These are phyloP conservation scores for Sclerotinia minor DNA, from an alignment of 2,329 filamentous ascomycete genomes.

Conservation along the genomic window DNA sequence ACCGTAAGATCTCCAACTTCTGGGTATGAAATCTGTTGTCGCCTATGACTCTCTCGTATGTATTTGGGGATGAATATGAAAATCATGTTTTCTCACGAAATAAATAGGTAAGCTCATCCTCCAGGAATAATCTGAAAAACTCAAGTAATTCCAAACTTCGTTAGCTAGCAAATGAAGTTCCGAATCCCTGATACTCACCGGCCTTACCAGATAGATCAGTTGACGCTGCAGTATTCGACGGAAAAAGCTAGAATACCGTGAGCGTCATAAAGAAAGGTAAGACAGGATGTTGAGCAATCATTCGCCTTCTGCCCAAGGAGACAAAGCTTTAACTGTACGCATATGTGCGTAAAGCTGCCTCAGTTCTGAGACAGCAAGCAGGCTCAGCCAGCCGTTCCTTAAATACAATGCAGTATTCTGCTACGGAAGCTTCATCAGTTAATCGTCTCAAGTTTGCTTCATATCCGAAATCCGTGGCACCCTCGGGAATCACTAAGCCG, in stretches of 20 bases:
- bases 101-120: constrained; percentile 8
- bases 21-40: no score
- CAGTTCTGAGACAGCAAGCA: neutral
- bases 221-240: constrained; percentile 15
- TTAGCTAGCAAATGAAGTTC: constrained; percentile 17
- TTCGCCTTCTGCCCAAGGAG: neutral
- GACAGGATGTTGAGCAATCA: constrained; percentile 5
- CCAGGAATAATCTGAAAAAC: neutral
- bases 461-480: constrained; percentile 19
- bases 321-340: neutral
- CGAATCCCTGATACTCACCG: neutral
- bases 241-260: constrained; percentile 12
- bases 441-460: constrained; percentile 17
- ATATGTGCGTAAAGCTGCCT: neutral
- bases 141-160: neutral
- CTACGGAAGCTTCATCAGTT: constrained; percentile 17
- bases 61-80: no score
- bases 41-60: no score
- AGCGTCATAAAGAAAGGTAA: constrained; percentile 17
- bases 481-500: constrained; percentile 6
- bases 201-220: neutral
- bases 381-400: neutral
- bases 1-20: no score
- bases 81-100: constrained; percentile 6
- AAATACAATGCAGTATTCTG: constrained; percentile 17